Evolutionary conservation across 805 yeast species (phyloP), one percentile per base, ranked within the genome.

Genomic region (baker's yeast (Saccharomyces cerevisiae)): DNA sequence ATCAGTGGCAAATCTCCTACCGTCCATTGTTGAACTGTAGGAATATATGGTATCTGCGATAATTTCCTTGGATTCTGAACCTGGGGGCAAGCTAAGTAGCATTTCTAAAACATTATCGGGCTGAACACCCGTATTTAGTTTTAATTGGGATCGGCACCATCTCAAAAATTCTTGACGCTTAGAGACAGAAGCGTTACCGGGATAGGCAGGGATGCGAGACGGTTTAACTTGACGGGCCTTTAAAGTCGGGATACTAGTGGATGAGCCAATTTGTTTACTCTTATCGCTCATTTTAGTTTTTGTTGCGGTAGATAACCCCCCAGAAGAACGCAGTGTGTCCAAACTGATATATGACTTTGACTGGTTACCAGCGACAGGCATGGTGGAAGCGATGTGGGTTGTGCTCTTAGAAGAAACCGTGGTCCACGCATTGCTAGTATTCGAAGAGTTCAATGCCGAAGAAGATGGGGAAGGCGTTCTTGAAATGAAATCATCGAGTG

Each of bases 31-130:
- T 2, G 91, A 80, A 41, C 96, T 86, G 56, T 89, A 87, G 26
- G 94, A 83, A 73, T 89, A 90, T 55, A 92, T 83, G 14, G 97
- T 89, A 65, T 92, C 99, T 1, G 96, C 86, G 66, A 92, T 90
- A 67, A 92, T 87, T 68, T 85, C 96, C 49, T 79, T 76, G 0
- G 96, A 82, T 60, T 89, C 96, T 5, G 77, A 61, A 46, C 83
- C 80, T n/a, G 79, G 71, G 36, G 97, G 97, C 57, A 92, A 78
- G 57, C 89, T 84, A 57, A 91, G 74, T 62, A 94, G 78, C 66
- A 94, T 84, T 53, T 86, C 84, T 50, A 92, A 74, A 47, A 94
- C 82, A 66, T 87, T 96, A 57, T 85, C 87, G 49, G 78, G 78
- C 46, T 89, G 84, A 46, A 90, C 90, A 21, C 88, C 84, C 8